These are phyloP conservation scores for Fusarium sp. DNA, from an alignment of 2,329 filamentous ascomycete genomes.

Conservation along the genomic window DNA sequence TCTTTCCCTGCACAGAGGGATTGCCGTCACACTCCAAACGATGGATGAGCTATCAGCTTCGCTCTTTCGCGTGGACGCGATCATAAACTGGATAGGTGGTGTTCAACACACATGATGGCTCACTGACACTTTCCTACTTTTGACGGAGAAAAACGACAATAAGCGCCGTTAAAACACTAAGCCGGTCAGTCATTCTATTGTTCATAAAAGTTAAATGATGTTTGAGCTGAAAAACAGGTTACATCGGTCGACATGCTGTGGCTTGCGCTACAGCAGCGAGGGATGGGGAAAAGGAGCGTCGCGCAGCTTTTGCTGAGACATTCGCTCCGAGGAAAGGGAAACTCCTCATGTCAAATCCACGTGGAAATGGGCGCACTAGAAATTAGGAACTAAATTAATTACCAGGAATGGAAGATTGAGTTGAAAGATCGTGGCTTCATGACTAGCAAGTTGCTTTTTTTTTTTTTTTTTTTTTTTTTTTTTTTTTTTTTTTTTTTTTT, in stretches of 20 bases:
- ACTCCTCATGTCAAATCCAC: conserved; percentile 27
- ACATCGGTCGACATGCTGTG: conserved; percentile 29
- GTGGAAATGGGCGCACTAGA: conserved; percentile 26
- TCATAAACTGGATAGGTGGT: background rate
- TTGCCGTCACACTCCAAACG: background rate
- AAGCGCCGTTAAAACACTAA: background rate
- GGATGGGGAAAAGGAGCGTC: conserved; percentile 10
- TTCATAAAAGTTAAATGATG: background rate
- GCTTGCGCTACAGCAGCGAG: conserved; percentile 35
- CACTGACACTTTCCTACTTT: background rate
- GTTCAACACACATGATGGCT: background rate
- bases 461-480: too few relatives aligned
- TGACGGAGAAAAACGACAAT: background rate
- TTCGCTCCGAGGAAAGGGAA: conserved; percentile 18
- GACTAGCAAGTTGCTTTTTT: background rate
- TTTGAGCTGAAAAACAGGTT: conserved; percentile 3
- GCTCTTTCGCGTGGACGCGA: conserved; percentile 8
- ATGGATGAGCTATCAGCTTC: background rate
- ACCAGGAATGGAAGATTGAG: background rate
- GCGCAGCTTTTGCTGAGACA: conserved; percentile 30
- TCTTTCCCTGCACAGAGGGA: background rate
- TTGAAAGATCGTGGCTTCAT: background rate
- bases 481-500: too few relatives aligned
- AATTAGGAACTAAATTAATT: background rate
- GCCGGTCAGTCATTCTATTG: background rate